Base-by-base conservation (phyloP, 1,284 basidiomycete genomes). In the Rhizoctonia solani region DNA sequence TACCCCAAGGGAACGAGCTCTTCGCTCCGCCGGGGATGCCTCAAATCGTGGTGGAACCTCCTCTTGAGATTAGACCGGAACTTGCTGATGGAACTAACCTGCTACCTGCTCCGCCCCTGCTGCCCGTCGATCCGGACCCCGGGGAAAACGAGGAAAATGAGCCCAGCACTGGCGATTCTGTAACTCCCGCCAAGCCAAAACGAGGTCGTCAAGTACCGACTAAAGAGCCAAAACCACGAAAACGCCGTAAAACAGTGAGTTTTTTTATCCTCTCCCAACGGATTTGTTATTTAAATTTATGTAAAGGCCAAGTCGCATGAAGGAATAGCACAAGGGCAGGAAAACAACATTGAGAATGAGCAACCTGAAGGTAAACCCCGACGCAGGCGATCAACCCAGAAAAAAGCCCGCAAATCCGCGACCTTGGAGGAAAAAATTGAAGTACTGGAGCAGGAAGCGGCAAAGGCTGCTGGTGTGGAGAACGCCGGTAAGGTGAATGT, bases 341-440 rank as follows among this genome's bases (percentile, higher is more conserved):
- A 52, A 21, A 19, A 19, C 13, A 27, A n/a, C n/a, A n/a, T n/a
- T n/a, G n/a, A n/a, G n/a, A n/a, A n/a, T n/a, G n/a, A 52, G 23
- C 21, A 19, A 29, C 23, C n/a, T 5, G 9, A 27, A 25, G 8
- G 6, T 13, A 19, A 21, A 4, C 23, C 21, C 23, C 49, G 49
- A 29, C 27, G 49, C 21, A 52, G n/a, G n/a, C 27, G 23, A 6
- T 52, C 49, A 25, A 27, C 9, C 23, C 5, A 19, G 25, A 19
- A 16, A 9, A 19, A 9, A 37, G 23, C 13, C 14, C 30, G 34
- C 21, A 50, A 52, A 16, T 6, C 30, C 14, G 47, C 25, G 6
- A 29, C 30, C 19, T 41, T 63, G 19, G 47, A 63, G 30, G 59
- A 50, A 13, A 32, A 34, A 16, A 63, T 63, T 25, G 34, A 34